phyloP scores from a whole-genome alignment of 1,284 basidiomycete species.

The Fomitopsis schrenkii region DNA sequence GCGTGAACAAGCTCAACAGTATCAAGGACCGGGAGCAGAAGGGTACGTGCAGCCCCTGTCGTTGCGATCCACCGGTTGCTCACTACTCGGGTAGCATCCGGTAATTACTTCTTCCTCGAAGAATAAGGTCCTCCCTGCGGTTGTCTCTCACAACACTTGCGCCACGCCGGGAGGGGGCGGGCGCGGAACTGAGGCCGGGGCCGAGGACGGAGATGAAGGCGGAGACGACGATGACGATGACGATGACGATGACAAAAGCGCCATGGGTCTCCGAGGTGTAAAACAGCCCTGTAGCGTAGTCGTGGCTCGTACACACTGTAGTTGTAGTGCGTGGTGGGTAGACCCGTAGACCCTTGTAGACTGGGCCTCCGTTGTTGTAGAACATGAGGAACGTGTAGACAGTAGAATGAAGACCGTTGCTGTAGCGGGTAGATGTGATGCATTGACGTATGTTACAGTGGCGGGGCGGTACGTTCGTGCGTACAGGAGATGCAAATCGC shows the following conservation, averaged over 20 bases:
- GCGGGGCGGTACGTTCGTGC: too few species aligned
- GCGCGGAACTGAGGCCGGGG: not conserved
- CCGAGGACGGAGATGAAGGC: not conserved
- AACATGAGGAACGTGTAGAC: not conserved
- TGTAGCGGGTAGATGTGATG: too few species aligned
- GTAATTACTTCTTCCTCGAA: constrained; percentile 91
- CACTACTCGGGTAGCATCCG: constrained; percentile 45
- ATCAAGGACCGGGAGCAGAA: constrained; percentile 96
- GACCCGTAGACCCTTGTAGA: not conserved
- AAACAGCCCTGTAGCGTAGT: constrained; percentile 21
- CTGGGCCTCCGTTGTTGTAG: not conserved
- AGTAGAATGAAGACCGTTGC: too few species aligned
- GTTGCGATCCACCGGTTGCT: constrained; percentile 4
- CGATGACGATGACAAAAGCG: constrained; percentile 1
- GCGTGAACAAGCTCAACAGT: constrained; percentile 92
- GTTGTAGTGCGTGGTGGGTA: not conserved
- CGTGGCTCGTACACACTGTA: not conserved
- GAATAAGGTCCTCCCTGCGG: constrained; percentile 37
- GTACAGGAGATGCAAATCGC: too few species aligned
- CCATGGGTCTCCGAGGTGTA: constrained; percentile 16
- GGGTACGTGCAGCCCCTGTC: constrained; percentile 39
- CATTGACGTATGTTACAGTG: too few species aligned
- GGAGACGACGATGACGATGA: not conserved
- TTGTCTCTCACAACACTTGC: not conserved
- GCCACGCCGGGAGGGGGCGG: not conserved